These are phyloP conservation scores for Daldinia sp. DNA, from an alignment of 2,329 filamentous ascomycete genomes.

Conservation along the genomic window DNA sequence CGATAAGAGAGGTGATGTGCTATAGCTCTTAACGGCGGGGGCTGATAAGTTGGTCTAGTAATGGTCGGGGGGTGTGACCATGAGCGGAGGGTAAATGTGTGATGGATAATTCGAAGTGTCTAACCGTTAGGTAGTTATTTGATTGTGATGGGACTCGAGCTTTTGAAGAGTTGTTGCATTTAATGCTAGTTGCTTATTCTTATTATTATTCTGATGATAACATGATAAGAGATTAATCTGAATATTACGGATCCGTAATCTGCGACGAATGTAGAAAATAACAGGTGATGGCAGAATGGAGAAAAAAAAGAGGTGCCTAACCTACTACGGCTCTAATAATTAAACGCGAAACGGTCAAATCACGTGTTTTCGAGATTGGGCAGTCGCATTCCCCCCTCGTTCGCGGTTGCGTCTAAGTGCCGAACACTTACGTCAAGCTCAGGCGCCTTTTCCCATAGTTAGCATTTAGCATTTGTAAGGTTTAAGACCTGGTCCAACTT, in stretches of 20 bases:
- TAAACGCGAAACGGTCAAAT: constrained; percentile 25
- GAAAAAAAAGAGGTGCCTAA: neutral
- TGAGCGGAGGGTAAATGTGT: too few relatives aligned
- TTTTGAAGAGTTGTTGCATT: too few relatives aligned
- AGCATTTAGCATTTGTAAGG: constrained; percentile 1
- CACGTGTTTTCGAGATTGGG: constrained; percentile 33
- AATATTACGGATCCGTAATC: too few relatives aligned
- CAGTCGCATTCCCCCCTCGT: constrained; percentile 18
- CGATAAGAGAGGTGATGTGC: neutral
- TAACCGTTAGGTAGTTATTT: too few relatives aligned
- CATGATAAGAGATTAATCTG: too few relatives aligned
- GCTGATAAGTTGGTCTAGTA: neutral
- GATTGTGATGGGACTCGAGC: too few relatives aligned
- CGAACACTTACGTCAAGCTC: constrained; percentile 3
- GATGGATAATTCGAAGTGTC: too few relatives aligned
- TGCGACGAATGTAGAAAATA: neutral
- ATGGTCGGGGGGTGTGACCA: neutral
- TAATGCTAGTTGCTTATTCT: too few relatives aligned
- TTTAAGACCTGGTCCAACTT: neutral
- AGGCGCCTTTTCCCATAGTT: neutral
- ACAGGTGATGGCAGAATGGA: neutral
- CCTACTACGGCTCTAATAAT: neutral
- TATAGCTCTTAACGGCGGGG: neutral
- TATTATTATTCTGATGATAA: too few relatives aligned
- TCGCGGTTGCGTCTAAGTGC: constrained; percentile 4